Evolutionary conservation across 2,329 filamentous ascomycete species (phyloP).

Genomic region (Trichoderma arundinaceum): DNA sequence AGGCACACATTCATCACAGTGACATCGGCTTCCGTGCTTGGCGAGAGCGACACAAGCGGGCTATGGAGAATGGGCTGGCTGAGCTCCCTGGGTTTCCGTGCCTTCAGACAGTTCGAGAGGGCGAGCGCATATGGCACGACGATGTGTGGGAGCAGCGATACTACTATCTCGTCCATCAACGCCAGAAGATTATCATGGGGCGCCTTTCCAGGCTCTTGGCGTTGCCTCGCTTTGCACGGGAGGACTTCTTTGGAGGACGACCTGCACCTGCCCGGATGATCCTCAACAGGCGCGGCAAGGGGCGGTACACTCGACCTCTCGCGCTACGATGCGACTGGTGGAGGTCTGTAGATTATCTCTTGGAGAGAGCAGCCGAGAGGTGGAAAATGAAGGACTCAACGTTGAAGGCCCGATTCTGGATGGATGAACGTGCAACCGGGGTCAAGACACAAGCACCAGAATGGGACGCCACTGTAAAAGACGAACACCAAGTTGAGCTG

Average conservation of each 20-base stretch:
- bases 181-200: conserved; percentile 32
- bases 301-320: conserved; percentile 22
- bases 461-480: conserved; percentile 1
- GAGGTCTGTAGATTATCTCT: conserved; percentile 30
- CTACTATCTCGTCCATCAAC: conserved; percentile 36
- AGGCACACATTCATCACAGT: conserved; percentile 36
- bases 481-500: background rate
- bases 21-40: conserved; percentile 37
- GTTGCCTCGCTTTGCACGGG: conserved; percentile 22
- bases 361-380: conserved; percentile 27
- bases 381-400: conserved; percentile 16
- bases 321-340: conserved; percentile 32
- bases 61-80: conserved; percentile 35
- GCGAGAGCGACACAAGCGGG: conserved; percentile 36
- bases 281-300: conserved; percentile 8
- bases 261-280: conserved; percentile 21
- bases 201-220: conserved; percentile 11
- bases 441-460: background rate
- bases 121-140: conserved; percentile 32
- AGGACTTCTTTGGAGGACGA: conserved; percentile 26
- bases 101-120: conserved; percentile 20
- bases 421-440: background rate
- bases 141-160: conserved; percentile 37
- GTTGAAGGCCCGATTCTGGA: conserved; percentile 30
- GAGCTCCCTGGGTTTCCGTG: conserved; percentile 31